Conservation (phyloP, 768 basidiomycete genomes). For the Mycena albidolilacea region DNA sequence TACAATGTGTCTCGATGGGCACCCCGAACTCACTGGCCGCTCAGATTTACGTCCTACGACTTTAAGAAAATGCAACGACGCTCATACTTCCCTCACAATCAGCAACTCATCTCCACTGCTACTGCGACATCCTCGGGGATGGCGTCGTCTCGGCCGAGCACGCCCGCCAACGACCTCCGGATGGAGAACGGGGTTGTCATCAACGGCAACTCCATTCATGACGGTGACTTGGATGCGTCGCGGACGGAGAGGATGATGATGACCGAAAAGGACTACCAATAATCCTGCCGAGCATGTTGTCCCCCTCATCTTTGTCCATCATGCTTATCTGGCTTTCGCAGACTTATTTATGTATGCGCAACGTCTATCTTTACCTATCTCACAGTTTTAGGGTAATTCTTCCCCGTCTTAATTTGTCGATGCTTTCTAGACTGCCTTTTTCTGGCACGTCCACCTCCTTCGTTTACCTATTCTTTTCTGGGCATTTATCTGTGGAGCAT, state of each 20-base stretch:
- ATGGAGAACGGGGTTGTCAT: conserved; percentile 58
- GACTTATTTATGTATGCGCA: conserved; percentile 24
- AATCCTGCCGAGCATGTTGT: conserved; percentile 38
- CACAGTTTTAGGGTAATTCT: conserved; percentile 32
- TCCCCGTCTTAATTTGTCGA: conserved; percentile 21
- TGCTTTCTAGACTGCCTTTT: conserved; percentile 26
- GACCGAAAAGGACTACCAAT: conserved; percentile 68
- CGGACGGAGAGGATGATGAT: conserved; percentile 57
- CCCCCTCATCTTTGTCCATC: not conserved
- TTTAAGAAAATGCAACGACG: conserved; percentile 93
- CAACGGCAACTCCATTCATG: conserved; percentile 57
- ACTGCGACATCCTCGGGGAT: conserved; percentile 82
- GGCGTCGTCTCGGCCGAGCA: conserved; percentile 80
- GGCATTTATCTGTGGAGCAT: conserved; percentile 31
- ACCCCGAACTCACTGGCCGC: conserved; percentile 14
- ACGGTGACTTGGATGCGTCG: conserved; percentile 53
- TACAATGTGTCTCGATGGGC: conserved; percentile 12
- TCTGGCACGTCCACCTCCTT: conserved; percentile 31
- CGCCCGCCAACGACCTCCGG: conserved; percentile 71
- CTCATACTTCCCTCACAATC: conserved; percentile 91
- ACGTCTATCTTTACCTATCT: conserved; percentile 38
- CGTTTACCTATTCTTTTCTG: conserved; percentile 32
- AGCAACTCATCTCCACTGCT: conserved; percentile 73
- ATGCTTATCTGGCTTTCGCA: conserved; percentile 22
- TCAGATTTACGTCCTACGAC: conserved; percentile 92